These are phyloP conservation scores for Floccularia luteovirens DNA, from an alignment of 768 basidiomycete species.

Conservation along the genomic window DNA sequence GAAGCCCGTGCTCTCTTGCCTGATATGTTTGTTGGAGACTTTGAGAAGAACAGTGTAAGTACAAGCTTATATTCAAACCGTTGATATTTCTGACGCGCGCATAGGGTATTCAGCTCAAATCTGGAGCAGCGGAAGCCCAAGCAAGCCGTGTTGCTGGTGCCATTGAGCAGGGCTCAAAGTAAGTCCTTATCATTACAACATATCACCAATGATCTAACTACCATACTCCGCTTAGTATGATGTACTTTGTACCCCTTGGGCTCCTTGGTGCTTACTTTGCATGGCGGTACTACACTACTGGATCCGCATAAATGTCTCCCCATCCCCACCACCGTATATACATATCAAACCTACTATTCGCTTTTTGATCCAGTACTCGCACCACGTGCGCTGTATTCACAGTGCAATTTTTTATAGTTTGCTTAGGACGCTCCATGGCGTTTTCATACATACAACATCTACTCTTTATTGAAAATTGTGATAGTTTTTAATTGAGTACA, in stretches of 20 bases:
- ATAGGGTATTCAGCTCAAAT: constrained; percentile 47
- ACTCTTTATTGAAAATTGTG: no score
- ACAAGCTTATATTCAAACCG: constrained; percentile 4
- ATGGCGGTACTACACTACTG: constrained; percentile 67
- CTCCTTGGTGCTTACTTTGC: constrained; percentile 83
- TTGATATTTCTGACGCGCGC: constrained; percentile 3
- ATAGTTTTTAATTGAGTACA: no score
- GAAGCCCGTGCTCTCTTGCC: constrained; percentile 86
- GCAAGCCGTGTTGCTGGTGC: constrained; percentile 37
- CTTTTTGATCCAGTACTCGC: no score
- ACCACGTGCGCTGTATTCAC: no score
- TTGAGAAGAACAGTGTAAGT: constrained; percentile 64
- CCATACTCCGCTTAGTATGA: constrained; percentile 35
- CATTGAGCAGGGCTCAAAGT: constrained; percentile 68
- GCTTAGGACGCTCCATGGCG: no score
- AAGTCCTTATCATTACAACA: constrained; percentile 15
- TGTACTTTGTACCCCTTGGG: constrained; percentile 80
- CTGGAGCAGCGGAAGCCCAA: constrained; percentile 39
- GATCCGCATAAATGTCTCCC: constrained; percentile 26
- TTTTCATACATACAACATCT: no score
- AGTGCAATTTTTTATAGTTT: no score
- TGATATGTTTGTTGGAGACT: constrained; percentile 74
- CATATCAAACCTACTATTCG: no score
- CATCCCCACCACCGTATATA: constrained; percentile 9
- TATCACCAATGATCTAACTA: constrained; percentile 6